A percentile compares a stretch with the other conserved stretches of the same genome.
Evolutionary conservation across 805 yeast genomes (phyloP).

Genomic region (Scheffersomyces lignosus): DNA sequence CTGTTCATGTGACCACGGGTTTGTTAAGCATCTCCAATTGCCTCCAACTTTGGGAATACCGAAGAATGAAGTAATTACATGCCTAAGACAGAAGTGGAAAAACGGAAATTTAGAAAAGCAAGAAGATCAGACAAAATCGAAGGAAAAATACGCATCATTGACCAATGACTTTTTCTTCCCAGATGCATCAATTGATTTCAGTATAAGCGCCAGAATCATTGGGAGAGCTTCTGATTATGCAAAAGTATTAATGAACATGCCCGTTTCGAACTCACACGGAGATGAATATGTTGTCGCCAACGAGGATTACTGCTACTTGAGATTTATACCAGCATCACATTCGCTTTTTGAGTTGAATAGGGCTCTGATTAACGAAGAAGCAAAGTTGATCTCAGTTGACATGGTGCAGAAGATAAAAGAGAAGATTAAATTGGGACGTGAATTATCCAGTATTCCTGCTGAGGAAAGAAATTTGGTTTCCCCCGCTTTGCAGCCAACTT

Average conservation of each 20-base stretch:
- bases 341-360: conserved; percentile 28
- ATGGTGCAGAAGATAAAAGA: conserved; percentile 29
- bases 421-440: conserved; percentile 25
- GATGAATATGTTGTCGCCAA: conserved; percentile 33
- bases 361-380: conserved; percentile 31
- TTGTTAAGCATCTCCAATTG: conserved; percentile 37
- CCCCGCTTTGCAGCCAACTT: conserved; percentile 13
- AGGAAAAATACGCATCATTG: conserved; percentile 13
- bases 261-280: conserved; percentile 12
- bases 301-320: conserved; percentile 25
- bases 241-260: conserved; percentile 12
- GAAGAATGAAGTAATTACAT: conserved; percentile 26
- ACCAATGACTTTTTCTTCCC: conserved; percentile 29
- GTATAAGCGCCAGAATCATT: conserved; percentile 36
- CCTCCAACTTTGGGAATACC: conserved; percentile 38
- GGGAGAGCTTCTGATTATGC: conserved; percentile 35
- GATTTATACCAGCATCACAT: conserved; percentile 24
- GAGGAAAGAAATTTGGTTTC: conserved; percentile 5
- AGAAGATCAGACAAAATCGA: neutral
- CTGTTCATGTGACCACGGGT: conserved; percentile 33
- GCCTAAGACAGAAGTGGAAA: conserved; percentile 25
- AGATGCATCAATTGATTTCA: conserved; percentile 31
- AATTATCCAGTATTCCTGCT: conserved; percentile 11
- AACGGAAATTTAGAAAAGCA: conserved; percentile 7
- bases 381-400: conserved; percentile 30